Percentiles rank a stretch among this genome's conserved stretches.
Evolutionary conservation across 495 filamentous ascomycete species (phyloP).

Genomic region (Talaromyces borbonicus): DNA sequence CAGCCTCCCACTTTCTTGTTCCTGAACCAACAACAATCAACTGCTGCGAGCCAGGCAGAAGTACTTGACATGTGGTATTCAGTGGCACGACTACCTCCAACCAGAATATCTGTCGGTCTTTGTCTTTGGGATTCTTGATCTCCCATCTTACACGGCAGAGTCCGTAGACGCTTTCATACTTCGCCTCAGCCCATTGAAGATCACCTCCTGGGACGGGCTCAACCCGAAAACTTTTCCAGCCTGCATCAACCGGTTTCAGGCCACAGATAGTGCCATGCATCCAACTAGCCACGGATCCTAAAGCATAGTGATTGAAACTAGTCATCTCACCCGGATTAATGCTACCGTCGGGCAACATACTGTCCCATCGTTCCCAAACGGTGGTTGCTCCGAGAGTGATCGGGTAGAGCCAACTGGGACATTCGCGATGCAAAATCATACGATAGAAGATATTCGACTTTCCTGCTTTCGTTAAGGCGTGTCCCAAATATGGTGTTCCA

Average conservation of each 20-base stretch:
- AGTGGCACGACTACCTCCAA: conserved; percentile 19
- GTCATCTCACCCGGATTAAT: conserved; percentile 48
- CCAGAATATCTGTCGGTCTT: conserved; percentile 8
- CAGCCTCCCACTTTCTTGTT: not conserved
- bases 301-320: conserved; percentile 45
- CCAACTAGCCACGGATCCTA: conserved; percentile 32
- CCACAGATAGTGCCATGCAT: conserved; percentile 20
- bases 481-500: conserved; percentile 40
- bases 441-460: conserved; percentile 14
- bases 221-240: conserved; percentile 20
- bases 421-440: conserved; percentile 29
- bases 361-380: conserved; percentile 50
- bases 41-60: conserved; percentile 10
- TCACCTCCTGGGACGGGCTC: conserved; percentile 19
- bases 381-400: conserved; percentile 45
- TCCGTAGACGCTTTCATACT: conserved; percentile 20
- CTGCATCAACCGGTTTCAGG: conserved; percentile 15
- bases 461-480: conserved; percentile 23
- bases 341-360: conserved; percentile 38
- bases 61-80: conserved; percentile 16
- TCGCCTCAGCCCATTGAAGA: conserved; percentile 13
- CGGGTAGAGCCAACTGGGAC: conserved; percentile 44
- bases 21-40: not conserved
- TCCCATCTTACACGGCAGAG: conserved; percentile 17
- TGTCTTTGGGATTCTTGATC: conserved; percentile 4